Evolutionary conservation across 306 rosid genomes (phyloP), one percentile per base, ranked within the genome.

Genomic region (Trifolium subterraneum): DNA sequence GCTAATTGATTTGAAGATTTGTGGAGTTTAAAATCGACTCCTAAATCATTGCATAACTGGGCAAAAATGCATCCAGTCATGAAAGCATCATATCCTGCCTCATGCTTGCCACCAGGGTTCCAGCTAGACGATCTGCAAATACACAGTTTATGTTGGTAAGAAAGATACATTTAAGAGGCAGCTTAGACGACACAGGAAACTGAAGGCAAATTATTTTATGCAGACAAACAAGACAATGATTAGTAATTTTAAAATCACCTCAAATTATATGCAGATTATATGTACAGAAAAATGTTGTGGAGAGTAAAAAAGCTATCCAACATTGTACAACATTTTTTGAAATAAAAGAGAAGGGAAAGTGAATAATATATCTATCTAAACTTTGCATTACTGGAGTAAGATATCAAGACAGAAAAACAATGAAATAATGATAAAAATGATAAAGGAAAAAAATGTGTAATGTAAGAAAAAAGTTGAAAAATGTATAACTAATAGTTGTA

Each of bases 61-160:
- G 90, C 88, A 86, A 92, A 94, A 72, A 92, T 80, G 42, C 95
- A 88, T 64, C 99, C 99, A 4, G 97, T 94, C 99, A 92, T 90
- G 82, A 88, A 94, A 78, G 99, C 99, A 85, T 94, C 99, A 66
- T 90, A 92, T 51, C 99, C 97, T 16, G 99, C 99, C 78, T 92
- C 99, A 62, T 94, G 99, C 79, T 86, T 92, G 82, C 88, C 96
- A 55, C 99, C 99, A 45, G 97, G 91, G 58, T 88, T 94, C 99
- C 99, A 94, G 81, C 82, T 87, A 68, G 88, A 87, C 48, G 91
- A 90, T 80, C 99, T 94, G 90, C 83, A 83, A 79, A 76, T 55
- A 82, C 8, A 85, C 55, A 69, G 25, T 50, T 22, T 68, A 72
- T 58, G 51, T 35, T 72, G 71, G 51, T 42, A 75, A 19, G 38